Conservation (phyloP, 768 basidiomycete species). For the Phanerochaete carnosa region DNA sequence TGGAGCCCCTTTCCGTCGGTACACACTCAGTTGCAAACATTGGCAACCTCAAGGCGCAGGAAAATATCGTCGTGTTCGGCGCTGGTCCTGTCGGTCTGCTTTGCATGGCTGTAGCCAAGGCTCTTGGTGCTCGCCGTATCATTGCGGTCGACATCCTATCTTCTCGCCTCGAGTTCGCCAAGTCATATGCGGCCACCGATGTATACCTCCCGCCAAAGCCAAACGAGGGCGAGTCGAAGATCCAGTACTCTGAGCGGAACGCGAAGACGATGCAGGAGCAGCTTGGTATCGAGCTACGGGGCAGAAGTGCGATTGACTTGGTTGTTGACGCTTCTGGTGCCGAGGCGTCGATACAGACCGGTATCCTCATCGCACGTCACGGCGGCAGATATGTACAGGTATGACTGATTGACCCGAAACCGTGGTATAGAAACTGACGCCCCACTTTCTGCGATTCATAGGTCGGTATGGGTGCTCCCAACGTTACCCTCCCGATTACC, state of each 20-base stretch:
- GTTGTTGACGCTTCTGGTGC: conserved; percentile 93
- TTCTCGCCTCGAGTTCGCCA: conserved; percentile 82
- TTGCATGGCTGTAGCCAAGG: conserved; percentile 95
- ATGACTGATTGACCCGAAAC: conserved; percentile 8
- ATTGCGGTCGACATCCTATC: conserved; percentile 81
- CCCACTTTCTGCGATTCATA: conserved; percentile 28
- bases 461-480: conserved; percentile 85
- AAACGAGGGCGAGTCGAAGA: conserved; percentile 61
- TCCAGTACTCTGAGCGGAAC: conserved; percentile 71
- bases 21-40: conserved; percentile 84
- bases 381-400: conserved; percentile 78
- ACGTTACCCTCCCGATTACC: conserved; percentile 72
- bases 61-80: conserved; percentile 82
- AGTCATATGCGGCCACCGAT: conserved; percentile 79
- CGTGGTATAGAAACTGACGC: neutral
- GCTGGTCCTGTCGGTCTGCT: conserved; percentile 88
- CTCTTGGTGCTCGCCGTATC: conserved; percentile 80
- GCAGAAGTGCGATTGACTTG: conserved; percentile 71
- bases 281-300: conserved; percentile 70
- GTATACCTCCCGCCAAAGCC: conserved; percentile 58
- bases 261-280: conserved; percentile 61
- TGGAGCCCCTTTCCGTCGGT: conserved; percentile 92
- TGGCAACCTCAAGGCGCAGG: conserved; percentile 66
- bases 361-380: conserved; percentile 65
- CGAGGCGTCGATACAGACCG: conserved; percentile 89